Percentiles rank a stretch among this genome's conserved stretches.
These are phyloP conservation scores for Pyrenophora teres DNA, from an alignment of 2,329 filamentous ascomycete genomes.

Conservation along the genomic window DNA sequence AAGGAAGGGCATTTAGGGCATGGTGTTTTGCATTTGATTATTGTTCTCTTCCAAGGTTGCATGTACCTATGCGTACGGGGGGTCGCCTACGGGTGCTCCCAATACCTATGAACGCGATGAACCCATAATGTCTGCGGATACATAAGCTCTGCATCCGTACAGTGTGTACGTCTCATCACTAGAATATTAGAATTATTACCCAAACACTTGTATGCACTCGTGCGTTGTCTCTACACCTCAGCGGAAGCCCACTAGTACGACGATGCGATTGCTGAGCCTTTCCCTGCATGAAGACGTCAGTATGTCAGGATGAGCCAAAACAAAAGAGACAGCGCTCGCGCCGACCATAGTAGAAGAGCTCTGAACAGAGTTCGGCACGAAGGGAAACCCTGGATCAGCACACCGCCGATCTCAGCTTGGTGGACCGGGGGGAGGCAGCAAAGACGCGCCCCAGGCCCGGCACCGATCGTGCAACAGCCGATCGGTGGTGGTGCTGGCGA, in stretches of 20 bases:
- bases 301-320: neutral
- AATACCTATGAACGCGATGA: constrained; percentile 23
- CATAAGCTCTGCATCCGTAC: constrained; percentile 11
- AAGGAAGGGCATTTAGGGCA: constrained; percentile 18
- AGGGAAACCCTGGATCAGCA: constrained; percentile 1
- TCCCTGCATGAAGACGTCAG: too few relatives aligned
- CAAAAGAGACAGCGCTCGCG: neutral
- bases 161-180: constrained; percentile 1
- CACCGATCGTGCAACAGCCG: constrained; percentile 8
- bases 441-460: constrained; percentile 1
- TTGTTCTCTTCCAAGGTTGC: constrained; percentile 1
- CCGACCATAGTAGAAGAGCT: neutral
- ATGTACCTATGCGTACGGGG: constrained; percentile 4
- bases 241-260: too few relatives aligned
- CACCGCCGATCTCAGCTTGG: constrained; percentile 7
- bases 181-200: neutral
- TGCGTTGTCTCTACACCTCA: too few relatives aligned
- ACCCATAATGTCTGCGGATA: constrained; percentile 16
- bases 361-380: neutral
- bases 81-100: constrained; percentile 2
- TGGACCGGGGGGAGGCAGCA: neutral
- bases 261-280: too few relatives aligned
- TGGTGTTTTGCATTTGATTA: constrained; percentile 14
- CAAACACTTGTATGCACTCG: too few relatives aligned
- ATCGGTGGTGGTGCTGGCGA: constrained; percentile 3